A percentile compares a stretch with the other conserved stretches of the same genome.
These are phyloP conservation scores for Kluyveromyces siamensis DNA, from an alignment of 805 yeast genomes.

Conservation along the genomic window DNA sequence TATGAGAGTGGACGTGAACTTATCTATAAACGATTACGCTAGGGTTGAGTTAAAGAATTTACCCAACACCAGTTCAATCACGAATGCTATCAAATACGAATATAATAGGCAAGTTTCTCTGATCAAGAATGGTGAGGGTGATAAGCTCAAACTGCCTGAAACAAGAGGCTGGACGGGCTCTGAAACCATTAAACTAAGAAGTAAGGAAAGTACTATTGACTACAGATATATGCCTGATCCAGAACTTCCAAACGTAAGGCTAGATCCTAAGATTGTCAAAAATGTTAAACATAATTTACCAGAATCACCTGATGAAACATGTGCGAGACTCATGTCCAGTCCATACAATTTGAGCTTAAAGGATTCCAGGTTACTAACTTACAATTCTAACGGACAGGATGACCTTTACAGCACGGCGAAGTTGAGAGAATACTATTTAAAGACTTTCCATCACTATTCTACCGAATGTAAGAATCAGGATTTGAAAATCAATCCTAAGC, in stretches of 20 bases:
- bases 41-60: slow-evolving; percentile 87
- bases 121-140: slow-evolving; percentile 32
- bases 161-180: slow-evolving; percentile 92
- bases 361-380: slow-evolving; percentile 65
- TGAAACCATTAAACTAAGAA: slow-evolving; percentile 55
- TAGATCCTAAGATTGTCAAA: slow-evolving; percentile 34
- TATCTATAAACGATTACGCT: slow-evolving; percentile 63
- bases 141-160: slow-evolving; percentile 35
- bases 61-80: slow-evolving; percentile 74
- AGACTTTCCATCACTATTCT: slow-evolving; percentile 29
- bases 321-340: slow-evolving; percentile 34
- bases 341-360: slow-evolving; percentile 56
- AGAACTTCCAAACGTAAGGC: slow-evolving; percentile 56
- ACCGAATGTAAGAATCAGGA: slow-evolving; percentile 14
- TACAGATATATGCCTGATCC: slow-evolving; percentile 94
- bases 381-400: slow-evolving; percentile 31
- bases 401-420: slow-evolving; percentile 22
- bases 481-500: slow-evolving; percentile 25
- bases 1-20: slow-evolving; percentile 87
- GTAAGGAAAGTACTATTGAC: slow-evolving; percentile 75
- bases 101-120: slow-evolving; percentile 55
- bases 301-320: slow-evolving; percentile 49
- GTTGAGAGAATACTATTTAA: slow-evolving; percentile 44
- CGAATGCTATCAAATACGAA: slow-evolving; percentile 66
- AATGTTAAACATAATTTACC: slow-evolving; percentile 41